Base-by-base conservation (phyloP, 768 basidiomycete species). In the Hericium coralloides region DNA sequence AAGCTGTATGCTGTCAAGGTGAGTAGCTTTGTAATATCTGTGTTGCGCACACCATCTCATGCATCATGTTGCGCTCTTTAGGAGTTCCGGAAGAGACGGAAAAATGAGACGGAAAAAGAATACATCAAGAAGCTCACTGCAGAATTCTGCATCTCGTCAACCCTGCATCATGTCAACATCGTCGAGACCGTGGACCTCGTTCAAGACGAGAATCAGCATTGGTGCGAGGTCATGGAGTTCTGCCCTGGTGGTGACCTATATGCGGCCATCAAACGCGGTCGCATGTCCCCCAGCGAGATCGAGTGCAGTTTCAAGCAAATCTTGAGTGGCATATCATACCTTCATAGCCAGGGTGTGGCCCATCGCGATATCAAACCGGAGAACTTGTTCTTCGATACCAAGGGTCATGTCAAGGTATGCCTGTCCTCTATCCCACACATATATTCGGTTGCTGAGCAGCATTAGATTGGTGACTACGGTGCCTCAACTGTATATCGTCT, bases 171-270 rank as follows among this genome's bases (percentile, higher is more conserved):
- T 68, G 76, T 84, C 66, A 98, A 98, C 69, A 82, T 98, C 65
- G 95, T 98, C 67, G 95, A 98, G 76, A 99, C 95, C 6, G 95
- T 99, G 58, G 95, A 99, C 70, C 85, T 99, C 58, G 89, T 99
- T n/a, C 97, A 99, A 66, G 97, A 99, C 71, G 95, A 99, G 73
- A 82, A 75, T 60, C 86, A 92, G 60, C 86, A 93, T 67, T 99
- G 95, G 95, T 99, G 95, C 68, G 97, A 98, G 70, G 95, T 99
- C 49, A 98, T 99, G 95, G 97, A 98, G 71, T 99, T 93, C 69
- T 99, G 95, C 67, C 94, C 94, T 3, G 97, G 97, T 47, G 95
- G 95, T 2, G 95, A 99, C 73, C 78, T 99, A 38, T 99, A 99
- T 69, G 95, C 95, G 25, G 95, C 94, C 38, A 99, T 99, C 74